Evolutionary conservation across 805 yeast genomes (phyloP).

Genomic region (Saccharomycodes ludwigii): DNA sequence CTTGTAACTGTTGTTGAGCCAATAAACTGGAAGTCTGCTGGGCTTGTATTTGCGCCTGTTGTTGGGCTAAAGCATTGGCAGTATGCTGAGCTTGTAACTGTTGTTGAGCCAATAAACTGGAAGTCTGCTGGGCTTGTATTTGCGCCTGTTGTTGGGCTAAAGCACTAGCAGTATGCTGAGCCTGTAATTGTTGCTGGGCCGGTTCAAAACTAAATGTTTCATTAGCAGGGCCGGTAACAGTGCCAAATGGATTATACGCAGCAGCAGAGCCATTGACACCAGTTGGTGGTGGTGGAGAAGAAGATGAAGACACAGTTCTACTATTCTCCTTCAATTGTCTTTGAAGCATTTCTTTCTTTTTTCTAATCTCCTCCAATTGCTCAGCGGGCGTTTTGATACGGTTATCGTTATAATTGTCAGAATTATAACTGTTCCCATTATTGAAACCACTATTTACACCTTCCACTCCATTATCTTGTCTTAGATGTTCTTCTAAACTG

Average conservation of each 20-base stretch:
- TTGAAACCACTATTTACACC: slow-evolving; percentile 15
- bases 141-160: slow-evolving; percentile 14
- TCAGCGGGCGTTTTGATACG: slow-evolving; percentile 16
- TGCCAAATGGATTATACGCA: slow-evolving; percentile 22
- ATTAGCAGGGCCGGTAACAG: too few relatives aligned
- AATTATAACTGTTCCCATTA: slow-evolving; percentile 11
- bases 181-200: slow-evolving; percentile 12
- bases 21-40: slow-evolving; percentile 8
- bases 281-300: slow-evolving; percentile 17
- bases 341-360: slow-evolving; percentile 20
- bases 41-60: slow-evolving; percentile 2
- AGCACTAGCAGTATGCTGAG: slow-evolving; percentile 9
- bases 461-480: slow-evolving; percentile 62
- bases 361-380: slow-evolving; percentile 23
- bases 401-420: slow-evolving; percentile 7
- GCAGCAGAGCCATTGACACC: slow-evolving; percentile 9
- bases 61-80: neutral
- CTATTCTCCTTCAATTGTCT: slow-evolving; percentile 22
- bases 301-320: slow-evolving; percentile 13
- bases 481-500: slow-evolving; percentile 77
- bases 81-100: slow-evolving; percentile 1
- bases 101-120: slow-evolving; percentile 7
- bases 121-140: slow-evolving; percentile 12
- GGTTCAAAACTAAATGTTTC: too few relatives aligned
- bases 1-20: slow-evolving; percentile 11